Conservation (phyloP, 2,329 filamentous ascomycete species). For the Cladosporium sp. region DNA sequence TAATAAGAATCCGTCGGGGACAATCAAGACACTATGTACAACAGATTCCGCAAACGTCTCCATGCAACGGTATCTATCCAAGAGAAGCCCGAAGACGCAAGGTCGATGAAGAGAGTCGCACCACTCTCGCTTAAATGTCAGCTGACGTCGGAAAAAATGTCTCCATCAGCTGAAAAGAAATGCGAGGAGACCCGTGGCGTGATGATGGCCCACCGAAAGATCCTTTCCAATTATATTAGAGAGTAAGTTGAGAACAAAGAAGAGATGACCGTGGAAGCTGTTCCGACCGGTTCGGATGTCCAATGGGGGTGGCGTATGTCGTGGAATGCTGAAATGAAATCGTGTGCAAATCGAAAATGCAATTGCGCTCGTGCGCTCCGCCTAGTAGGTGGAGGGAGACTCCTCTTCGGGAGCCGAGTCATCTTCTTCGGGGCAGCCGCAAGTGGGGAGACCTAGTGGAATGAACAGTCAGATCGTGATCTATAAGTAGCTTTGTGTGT, state of each 20-base stretch:
- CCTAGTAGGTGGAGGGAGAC: conserved; percentile 3
- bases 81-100: not conserved
- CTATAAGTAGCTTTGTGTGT: not conserved
- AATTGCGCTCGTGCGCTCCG: not conserved
- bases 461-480: conserved; percentile 8
- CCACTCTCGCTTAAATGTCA: not conserved
- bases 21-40: not conserved
- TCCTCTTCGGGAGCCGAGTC: not conserved
- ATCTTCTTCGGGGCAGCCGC: conserved; percentile 3
- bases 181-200: not conserved
- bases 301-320: conserved; percentile 5
- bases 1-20: not conserved
- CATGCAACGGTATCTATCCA: not conserved
- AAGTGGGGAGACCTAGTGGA: conserved; percentile 11
- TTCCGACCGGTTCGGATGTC: not conserved
- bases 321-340: conserved; percentile 8
- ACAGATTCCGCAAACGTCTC: not conserved
- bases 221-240: conserved; percentile 14
- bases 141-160: not conserved
- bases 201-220: not conserved
- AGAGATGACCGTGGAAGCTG: conserved; percentile 1
- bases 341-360: conserved; percentile 9
- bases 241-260: conserved; percentile 6
- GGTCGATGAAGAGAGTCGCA: not conserved
- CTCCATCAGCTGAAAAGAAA: not conserved